Evolutionary conservation across 805 yeast genomes (phyloP), one percentile per base, ranked within the genome.

Genomic region (Yamadazyma nakazawae): DNA sequence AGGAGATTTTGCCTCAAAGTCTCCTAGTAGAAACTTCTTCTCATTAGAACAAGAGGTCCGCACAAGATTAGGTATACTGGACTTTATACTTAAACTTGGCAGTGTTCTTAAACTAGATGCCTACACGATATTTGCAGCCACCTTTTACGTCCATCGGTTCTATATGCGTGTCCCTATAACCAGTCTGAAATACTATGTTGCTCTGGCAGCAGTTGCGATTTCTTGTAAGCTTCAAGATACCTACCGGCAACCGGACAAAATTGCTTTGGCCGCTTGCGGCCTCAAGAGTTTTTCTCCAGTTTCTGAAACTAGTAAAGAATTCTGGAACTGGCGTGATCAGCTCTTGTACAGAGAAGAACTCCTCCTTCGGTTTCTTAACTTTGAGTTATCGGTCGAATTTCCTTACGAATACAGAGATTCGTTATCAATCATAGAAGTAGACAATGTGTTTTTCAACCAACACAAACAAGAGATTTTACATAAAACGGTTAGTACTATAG

Each of bases 321-420:
- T 70, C 54, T 72, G 77, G 77, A 61, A 61, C 37, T 72, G 76
- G 76, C 46, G 75, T 28, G 77, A 72, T 55, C 76, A 72, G 54
- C 56, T 72, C 9, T 54, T 72, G 37, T 72, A 63, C 49, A 53
- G 77, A 32, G 77, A 72, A 52, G 77, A 72, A 55, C 56, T 72
- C 35, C 63, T 72, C 11, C 54, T 72, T 18, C 64, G 65, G 51
- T 55, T 62, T 31, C 58, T 72, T 31, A 69, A 71, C 46, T 72
- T 72, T 38, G 77, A 72, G 49, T 54, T 72, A 37, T 63, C 62
- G 45, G 49, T 70, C 7, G 66, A 62, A n/a, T 63, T 69, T 36
- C 77, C 77, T 3, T 72, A 72, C 52, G 57, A 58, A 16, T 54
- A 67, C 14, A 50, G 62, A 42, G 74, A 68, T 35, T 48, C 48